phyloP scores from a whole-genome alignment of 352 stramenopile species.

The Globisporangium nunn region DNA sequence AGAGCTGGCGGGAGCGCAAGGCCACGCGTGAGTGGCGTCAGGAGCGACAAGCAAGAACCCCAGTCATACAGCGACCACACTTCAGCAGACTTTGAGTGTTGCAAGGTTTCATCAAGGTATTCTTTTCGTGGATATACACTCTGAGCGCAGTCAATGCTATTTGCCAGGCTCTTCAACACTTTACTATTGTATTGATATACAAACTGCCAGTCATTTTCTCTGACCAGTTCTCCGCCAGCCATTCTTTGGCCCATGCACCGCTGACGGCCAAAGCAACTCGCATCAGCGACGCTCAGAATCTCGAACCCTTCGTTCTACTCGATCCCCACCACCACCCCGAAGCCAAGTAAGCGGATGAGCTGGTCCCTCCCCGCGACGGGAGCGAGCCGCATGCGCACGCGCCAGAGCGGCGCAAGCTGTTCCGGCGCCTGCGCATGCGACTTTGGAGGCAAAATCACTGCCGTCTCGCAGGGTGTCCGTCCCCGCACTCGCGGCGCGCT shows the following conservation, averaged over 20 bases:
- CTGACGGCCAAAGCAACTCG: not conserved
- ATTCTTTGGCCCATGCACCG: not conserved
- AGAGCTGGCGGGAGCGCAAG: not conserved
- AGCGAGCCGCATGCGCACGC: slow-evolving; percentile 13
- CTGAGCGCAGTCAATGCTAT: no score
- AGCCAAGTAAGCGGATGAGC: slow-evolving; percentile 25
- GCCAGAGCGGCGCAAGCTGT: not conserved
- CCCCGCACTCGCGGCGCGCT: not conserved
- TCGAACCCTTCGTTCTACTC: slow-evolving; percentile 32
- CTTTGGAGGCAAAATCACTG: slow-evolving; percentile 59
- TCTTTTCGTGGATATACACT: no score
- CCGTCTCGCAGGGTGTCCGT: slow-evolving; percentile 14
- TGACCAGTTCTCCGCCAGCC: slow-evolving; percentile 1
- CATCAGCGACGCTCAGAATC: slow-evolving; percentile 8
- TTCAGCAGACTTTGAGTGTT: no score
- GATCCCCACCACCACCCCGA: slow-evolving; percentile 19
- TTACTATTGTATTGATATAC: not conserved
- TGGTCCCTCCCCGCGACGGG: not conserved
- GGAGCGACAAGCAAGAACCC: no score
- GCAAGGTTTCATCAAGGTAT: no score
- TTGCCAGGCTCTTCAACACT: not conserved
- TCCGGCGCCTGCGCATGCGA: slow-evolving; percentile 27
- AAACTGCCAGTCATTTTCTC: not conserved
- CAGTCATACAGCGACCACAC: no score
- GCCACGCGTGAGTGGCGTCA: no score